Evolutionary conservation across 164 flowering plant genomes (phyloP), one percentile per base, ranked within the genome.

Genomic region (Dillenia turbinata): DNA sequence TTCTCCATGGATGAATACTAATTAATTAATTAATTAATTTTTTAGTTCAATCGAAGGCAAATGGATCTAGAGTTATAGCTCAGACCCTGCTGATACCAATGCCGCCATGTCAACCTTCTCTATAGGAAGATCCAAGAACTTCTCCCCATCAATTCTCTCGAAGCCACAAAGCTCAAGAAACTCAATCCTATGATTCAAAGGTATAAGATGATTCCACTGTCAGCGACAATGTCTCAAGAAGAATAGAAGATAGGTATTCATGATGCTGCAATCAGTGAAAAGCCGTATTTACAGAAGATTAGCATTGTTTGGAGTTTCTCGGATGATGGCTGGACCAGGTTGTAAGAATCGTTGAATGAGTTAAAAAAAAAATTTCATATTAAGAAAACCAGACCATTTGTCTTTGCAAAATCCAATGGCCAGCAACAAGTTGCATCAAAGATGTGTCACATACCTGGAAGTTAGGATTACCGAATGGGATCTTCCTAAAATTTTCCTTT

Each of bases 121-220:
- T 49, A 73, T 70, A 1, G 92, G 79, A 64, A 88, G 85, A 57
- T 71, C 71, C 74, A 93, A 64, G 67, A 84, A 87, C 17, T 81
- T 74, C 3, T 73, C 85, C 5, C 71, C 84, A 66, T 82, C 85
- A 7, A 52, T 76, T 71, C 73, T 82, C 77, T 81, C 84, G 72
- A 93, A 93, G 46, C 96, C 96, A 56, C 93, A 90, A 24, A 87
- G 80, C 76, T 88, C 90, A 47, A 93, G 96, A 81, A 90, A 90
- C 76, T 82, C 84, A 19, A 83, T 79, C 86, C 96, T 87, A 85
- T 72, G 40, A 33, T 33, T 33, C 40, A 33, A 33, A 33, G 40
- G 40, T 33, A 5, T 33, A 0, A 33, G 0, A 33, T 33, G 40
- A 33, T 5, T 6, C 40, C 7, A 5, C 40, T 5, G 40, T 33